These are phyloP conservation scores for Cyphellophora europaea DNA, from an alignment of 2,329 filamentous ascomycete species.

Conservation along the genomic window DNA sequence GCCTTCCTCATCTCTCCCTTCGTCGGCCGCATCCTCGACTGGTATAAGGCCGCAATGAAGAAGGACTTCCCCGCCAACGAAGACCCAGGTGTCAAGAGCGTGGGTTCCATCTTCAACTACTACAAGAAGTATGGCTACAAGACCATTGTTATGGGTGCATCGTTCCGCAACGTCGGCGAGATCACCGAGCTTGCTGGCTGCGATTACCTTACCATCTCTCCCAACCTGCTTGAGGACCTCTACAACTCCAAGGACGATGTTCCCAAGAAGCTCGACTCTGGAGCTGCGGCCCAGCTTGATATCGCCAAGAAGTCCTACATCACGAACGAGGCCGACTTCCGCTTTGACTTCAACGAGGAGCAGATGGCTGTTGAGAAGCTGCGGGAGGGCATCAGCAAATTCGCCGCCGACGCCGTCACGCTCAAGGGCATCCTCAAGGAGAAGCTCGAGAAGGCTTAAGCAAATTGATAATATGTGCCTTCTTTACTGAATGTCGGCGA, in stretches of 20 bases:
- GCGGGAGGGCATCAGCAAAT: slow-evolving; percentile 98
- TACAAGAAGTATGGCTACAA: slow-evolving; percentile 99
- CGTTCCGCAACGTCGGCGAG: slow-evolving; percentile 92
- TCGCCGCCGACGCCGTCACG: slow-evolving; percentile 87
- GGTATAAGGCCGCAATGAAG: slow-evolving; percentile 95
- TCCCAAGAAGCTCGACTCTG: slow-evolving; percentile 83
- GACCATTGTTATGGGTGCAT: slow-evolving; percentile 99
- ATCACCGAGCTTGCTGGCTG: slow-evolving; percentile 97
- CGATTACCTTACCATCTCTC: slow-evolving; percentile 97
- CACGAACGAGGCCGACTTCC: slow-evolving; percentile 79
- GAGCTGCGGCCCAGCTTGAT: slow-evolving; percentile 56
- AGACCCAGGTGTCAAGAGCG: slow-evolving; percentile 92
- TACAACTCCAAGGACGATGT: slow-evolving; percentile 73
- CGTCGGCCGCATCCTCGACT: slow-evolving; percentile 97
- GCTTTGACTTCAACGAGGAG: slow-evolving; percentile 99
- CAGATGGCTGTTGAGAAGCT: slow-evolving; percentile 99
- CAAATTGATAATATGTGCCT: too few relatives aligned
- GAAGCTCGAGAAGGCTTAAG: slow-evolving; percentile 55
- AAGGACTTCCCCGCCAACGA: slow-evolving; percentile 83
- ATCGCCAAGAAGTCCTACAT: slow-evolving; percentile 88
- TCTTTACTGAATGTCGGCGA: too few relatives aligned
- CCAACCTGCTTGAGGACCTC: slow-evolving; percentile 88
- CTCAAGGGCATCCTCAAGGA: slow-evolving; percentile 85
- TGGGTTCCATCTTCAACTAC: slow-evolving; percentile 97
- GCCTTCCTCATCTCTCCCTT: slow-evolving; percentile 99